phyloP scores from a whole-genome alignment of 2,329 filamentous ascomycete genomes.

The Aureobasidium vineae region DNA sequence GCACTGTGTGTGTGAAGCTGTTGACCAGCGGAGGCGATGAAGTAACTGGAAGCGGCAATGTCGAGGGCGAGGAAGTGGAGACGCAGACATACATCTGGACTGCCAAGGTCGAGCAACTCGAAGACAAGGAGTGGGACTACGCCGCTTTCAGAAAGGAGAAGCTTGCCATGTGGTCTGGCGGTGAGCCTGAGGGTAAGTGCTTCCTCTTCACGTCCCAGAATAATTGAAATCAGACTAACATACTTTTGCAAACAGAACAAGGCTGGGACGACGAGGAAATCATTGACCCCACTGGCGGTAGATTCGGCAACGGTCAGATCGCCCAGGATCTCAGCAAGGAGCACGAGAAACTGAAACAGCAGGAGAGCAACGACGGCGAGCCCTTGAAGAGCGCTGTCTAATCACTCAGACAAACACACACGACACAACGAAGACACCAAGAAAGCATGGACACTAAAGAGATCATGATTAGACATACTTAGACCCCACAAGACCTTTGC shows the following conservation, averaged over 20 bases:
- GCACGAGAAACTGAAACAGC: conserved; percentile 29
- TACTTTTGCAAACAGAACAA: background rate
- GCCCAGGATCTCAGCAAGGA: conserved; percentile 39
- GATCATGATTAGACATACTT: background rate
- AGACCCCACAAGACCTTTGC: background rate
- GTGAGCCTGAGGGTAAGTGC: conserved; percentile 36
- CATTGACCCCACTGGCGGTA: conserved; percentile 42
- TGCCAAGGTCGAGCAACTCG: conserved; percentile 52
- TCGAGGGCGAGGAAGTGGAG: conserved; percentile 44
- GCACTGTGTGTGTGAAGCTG: conserved; percentile 42
- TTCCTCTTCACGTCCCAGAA: background rate
- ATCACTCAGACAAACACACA: background rate
- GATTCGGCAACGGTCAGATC: conserved; percentile 45
- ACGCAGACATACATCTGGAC: conserved; percentile 55
- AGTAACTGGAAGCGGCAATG: conserved; percentile 33
- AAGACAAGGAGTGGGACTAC: conserved; percentile 83
- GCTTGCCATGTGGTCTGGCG: conserved; percentile 59
- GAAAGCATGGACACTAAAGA: background rate
- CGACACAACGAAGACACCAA: background rate
- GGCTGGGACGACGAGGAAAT: conserved; percentile 39
- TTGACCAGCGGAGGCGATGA: conserved; percentile 35
- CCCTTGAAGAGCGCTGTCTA: conserved; percentile 39
- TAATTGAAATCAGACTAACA: too few species aligned
- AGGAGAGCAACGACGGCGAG: conserved; percentile 28
- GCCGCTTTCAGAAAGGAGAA: conserved; percentile 77